Percentiles rank a stretch among this genome's conserved stretches.
Conservation (phyloP, 345 rosid genomes). For the Camelina neglecta region DNA sequence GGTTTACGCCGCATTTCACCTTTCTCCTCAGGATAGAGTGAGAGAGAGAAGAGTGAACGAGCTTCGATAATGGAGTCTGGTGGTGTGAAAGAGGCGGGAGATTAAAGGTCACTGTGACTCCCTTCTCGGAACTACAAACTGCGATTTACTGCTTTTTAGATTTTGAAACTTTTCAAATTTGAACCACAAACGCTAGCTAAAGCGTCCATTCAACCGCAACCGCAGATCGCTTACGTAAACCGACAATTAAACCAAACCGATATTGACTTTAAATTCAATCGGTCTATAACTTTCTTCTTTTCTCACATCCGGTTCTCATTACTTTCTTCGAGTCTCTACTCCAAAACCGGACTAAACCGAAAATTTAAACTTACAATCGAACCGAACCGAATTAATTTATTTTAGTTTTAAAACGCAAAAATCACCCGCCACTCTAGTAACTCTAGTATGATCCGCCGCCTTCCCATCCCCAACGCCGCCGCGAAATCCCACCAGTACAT, state of each 20-base stretch:
- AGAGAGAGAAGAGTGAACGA: slow-evolving; percentile 5
- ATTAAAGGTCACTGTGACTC: not conserved
- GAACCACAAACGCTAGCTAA: slow-evolving; percentile 13
- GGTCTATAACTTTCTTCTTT: not conserved
- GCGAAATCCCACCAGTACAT: slow-evolving; percentile 17
- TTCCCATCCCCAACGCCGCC: slow-evolving; percentile 19
- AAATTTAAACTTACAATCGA: not conserved
- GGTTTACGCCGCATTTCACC: slow-evolving; percentile 44
- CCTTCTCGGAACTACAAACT: slow-evolving; percentile 14
- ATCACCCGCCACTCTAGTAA: slow-evolving; percentile 37
- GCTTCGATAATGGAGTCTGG: slow-evolving; percentile 19
- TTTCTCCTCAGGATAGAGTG: not conserved
- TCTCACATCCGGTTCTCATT: not conserved
- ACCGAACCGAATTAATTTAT: slow-evolving; percentile 5
- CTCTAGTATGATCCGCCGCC: slow-evolving; percentile 36
- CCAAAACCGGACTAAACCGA: not conserved
- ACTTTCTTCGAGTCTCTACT: not conserved
- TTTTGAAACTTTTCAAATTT: slow-evolving; percentile 2
- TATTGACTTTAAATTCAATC: not conserved
- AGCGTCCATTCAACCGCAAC: slow-evolving; percentile 10
- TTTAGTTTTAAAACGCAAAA: slow-evolving; percentile 32
- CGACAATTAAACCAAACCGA: not conserved
- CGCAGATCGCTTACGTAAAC: slow-evolving; percentile 1
- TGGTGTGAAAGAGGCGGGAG: slow-evolving; percentile 35
- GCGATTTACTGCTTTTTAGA: slow-evolving; percentile 7